These are phyloP conservation scores for Acacia acuminata DNA, from an alignment of 306 rosid species.

Conservation along the genomic window DNA sequence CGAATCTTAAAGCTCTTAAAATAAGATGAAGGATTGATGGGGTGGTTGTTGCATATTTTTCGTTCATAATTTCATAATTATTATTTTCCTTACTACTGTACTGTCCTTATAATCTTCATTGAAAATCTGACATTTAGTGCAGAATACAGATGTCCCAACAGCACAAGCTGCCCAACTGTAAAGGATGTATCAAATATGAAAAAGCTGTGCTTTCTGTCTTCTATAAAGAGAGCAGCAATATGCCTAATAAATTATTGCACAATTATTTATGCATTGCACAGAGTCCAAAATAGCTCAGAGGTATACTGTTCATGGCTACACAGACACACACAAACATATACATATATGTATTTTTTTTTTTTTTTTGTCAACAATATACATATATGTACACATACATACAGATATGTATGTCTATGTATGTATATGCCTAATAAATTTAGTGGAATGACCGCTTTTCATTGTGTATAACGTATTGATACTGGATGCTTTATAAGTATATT, in stretches of 20 bases:
- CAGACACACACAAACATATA: too few species aligned
- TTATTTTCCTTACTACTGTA: conserved; percentile 35
- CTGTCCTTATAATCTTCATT: conserved; percentile 43
- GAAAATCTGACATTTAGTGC: conserved; percentile 49
- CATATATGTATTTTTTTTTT: too few species aligned
- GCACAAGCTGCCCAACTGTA: conserved; percentile 37
- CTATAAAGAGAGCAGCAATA: background rate
- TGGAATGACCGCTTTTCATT: background rate
- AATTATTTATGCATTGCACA: background rate
- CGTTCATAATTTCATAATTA: conserved; percentile 40
- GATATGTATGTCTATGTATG: too few species aligned
- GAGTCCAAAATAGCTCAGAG: background rate
- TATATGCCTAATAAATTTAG: too few species aligned
- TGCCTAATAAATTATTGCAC: background rate
- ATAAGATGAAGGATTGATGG: conserved; percentile 46
- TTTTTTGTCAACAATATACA: too few species aligned
- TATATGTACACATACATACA: too few species aligned
- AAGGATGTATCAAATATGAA: conserved; percentile 28
- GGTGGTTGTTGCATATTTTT: conserved; percentile 35
- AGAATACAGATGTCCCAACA: conserved; percentile 48
- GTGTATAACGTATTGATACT: background rate
- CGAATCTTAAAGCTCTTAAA: conserved; percentile 23
- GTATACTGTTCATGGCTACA: background rate
- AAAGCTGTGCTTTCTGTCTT: conserved; percentile 16
- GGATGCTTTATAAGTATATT: background rate